Evolutionary conservation across 805 yeast species (phyloP), one percentile per base, ranked within the genome.

Genomic region (Candida incommunis): DNA sequence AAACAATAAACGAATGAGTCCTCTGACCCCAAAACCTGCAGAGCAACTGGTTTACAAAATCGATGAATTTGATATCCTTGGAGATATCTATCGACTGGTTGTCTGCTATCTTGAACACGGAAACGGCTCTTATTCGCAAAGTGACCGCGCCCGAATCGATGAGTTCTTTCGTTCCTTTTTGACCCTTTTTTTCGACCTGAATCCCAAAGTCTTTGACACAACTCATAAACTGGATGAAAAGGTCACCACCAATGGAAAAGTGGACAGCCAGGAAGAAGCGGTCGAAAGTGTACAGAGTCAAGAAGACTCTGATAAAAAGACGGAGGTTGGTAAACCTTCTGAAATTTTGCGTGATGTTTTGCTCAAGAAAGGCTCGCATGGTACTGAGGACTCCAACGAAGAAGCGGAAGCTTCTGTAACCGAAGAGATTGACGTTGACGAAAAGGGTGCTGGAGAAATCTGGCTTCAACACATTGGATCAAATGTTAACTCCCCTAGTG

Each of bases 21-120:
- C 95, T 31, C 70, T 85, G 54, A 78, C 88, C 43, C 94, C 95
- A 2, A 77, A 76, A 52, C 90, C 96, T n/a, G 82, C 81, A 59
- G 78, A 79, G 27, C 81, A 78, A 54, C 67, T 84, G 49, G 72
- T 72, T 46, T 85, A 76, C 57, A 66, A 65, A 23, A 76, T 87
- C 51, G 62, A 67, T 7, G 96, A 90, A 57, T 60, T 67, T 44
- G 80, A 74, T 9, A 74, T 90, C 11, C 67, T 92, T 42, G 71
- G 70, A 57, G 98, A 92, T 64, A 75, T 88, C 45, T 59, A 82
- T 47, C 72, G 74, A 48, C 69, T 92, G 50, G 70, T 83, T 3
- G 74, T 76, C 46, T 76, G 75, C 4, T 86, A 76, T 58, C 69
- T 90, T 51, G 71, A 71, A 52, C 76, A 77, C 52, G 74, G 78